Evolutionary conservation across 139 green algal species (phyloP).

Genomic region (Chlamydomonas eustigma): DNA sequence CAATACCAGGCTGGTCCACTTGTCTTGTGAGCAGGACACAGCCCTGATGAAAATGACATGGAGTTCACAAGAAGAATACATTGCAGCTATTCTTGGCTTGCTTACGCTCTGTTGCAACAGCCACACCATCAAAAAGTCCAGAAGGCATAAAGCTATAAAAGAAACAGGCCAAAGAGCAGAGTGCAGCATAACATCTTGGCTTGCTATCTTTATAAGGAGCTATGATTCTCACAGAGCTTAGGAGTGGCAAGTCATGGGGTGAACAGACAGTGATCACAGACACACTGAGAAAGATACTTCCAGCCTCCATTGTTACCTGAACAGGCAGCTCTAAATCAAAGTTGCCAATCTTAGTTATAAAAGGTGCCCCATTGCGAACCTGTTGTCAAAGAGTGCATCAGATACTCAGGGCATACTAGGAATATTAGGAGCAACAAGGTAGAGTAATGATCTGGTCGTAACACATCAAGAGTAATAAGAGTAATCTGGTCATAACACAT

Average conservation of each 20-base stretch:
- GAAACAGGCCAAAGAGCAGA: too few relatives aligned
- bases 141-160: too few relatives aligned
- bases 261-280: background rate
- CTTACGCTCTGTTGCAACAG: too few relatives aligned
- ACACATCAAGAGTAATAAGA: background rate
- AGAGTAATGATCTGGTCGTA: too few relatives aligned
- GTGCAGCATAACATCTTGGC: background rate
- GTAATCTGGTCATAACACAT: background rate
- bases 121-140: too few relatives aligned
- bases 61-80: too few relatives aligned
- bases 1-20: slow-evolving; percentile 89
- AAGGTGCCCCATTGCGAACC: slow-evolving; percentile 58
- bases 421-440: too few relatives aligned
- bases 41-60: too few relatives aligned
- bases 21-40: slow-evolving; percentile 28
- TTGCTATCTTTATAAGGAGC: background rate
- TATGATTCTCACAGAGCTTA: background rate
- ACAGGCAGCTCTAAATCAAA: slow-evolving; percentile 85
- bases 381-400: too few relatives aligned
- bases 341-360: slow-evolving; percentile 80
- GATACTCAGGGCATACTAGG: too few relatives aligned
- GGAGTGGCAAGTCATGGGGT: background rate
- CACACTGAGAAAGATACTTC: background rate
- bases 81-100: too few relatives aligned
- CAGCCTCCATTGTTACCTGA: slow-evolving; percentile 11